Percentiles rank a stretch among this genome's conserved stretches.
These are phyloP conservation scores for Colletotrichum caudatum DNA, from an alignment of 2,329 filamentous ascomycete genomes.

Conservation along the genomic window DNA sequence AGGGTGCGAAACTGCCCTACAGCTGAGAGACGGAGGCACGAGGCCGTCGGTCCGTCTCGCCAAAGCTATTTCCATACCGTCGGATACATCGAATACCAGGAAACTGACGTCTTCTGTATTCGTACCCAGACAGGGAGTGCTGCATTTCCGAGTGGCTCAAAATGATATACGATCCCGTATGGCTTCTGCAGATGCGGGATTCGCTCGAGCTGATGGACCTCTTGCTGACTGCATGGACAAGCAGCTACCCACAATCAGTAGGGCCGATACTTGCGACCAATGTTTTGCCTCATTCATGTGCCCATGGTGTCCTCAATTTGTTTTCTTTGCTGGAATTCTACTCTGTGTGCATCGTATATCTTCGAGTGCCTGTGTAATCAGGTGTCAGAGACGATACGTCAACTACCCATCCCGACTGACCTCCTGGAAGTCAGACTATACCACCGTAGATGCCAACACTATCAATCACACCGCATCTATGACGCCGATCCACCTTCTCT, in stretches of 20 bases:
- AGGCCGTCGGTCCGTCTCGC: slow-evolving; percentile 4
- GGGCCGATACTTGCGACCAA: neutral
- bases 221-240: neutral
- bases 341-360: neutral
- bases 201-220: neutral
- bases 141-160: neutral
- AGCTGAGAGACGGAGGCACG: neutral
- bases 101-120: neutral
- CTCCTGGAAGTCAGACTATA: neutral
- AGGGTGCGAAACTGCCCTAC: neutral
- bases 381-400: neutral
- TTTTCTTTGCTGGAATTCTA: neutral
- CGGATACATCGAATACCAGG: neutral
- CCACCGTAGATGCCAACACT: neutral
- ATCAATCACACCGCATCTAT: neutral
- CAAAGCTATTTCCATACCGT: neutral
- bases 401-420: neutral
- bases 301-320: no score
- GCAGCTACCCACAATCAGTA: no score
- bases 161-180: neutral
- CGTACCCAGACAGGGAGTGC: neutral
- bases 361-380: neutral
- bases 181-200: neutral
- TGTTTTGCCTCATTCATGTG: neutral
- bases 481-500: neutral